Base-by-base conservation (phyloP, 805 yeast species). In the Cyberlindnera suaveolens region DNA sequence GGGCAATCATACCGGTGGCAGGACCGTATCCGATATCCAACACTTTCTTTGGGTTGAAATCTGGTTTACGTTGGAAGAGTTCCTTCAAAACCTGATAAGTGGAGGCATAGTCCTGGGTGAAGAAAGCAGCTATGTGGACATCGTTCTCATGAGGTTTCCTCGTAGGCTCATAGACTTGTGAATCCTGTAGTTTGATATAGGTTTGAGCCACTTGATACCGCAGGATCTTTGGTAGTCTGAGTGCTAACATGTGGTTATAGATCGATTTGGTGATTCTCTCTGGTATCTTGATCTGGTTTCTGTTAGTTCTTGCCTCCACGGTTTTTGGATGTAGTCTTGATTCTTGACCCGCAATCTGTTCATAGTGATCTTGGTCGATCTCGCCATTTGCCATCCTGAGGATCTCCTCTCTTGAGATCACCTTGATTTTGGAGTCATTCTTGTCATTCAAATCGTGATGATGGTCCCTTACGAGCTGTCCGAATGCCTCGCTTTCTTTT, bases 11-110 rank as follows among this genome's bases (percentile, higher is more conserved):
- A 2, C 97, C 97, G 0, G 95, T 82, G 2, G 88, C 91, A 1
- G 99, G 98, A 0, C 99, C 98, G 57, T 74, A 80, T 0, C 96
- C 91, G 13, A 87, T 76, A 56, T 87, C 95, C 39, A 93, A 67
- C 0, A 93, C 76, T 5, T 76, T 67, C 26, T 72, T 56, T 0
- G 97, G 97, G 18, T 61, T 61, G 66, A 88, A 85, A 6, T 58
- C 63, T 0, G 80, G 83, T 17, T 72, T 60, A 34, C 90, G 68
- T 36, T 70, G 68, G 50, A 76, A 70, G 31, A 89, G 64, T 52
- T 91, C 98, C 23, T 60, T 58, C 32, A 93, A 63, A 0, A 81
- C 85, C 49, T 81, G 85, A 41, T 70, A 70, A 2, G 79, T 61
- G 13, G 87, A 74, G 1, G 88, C 85, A 57, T 87, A 91, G 56